Conservation (phyloP, 495 filamentous ascomycete genomes). For the Neurospora sp. region DNA sequence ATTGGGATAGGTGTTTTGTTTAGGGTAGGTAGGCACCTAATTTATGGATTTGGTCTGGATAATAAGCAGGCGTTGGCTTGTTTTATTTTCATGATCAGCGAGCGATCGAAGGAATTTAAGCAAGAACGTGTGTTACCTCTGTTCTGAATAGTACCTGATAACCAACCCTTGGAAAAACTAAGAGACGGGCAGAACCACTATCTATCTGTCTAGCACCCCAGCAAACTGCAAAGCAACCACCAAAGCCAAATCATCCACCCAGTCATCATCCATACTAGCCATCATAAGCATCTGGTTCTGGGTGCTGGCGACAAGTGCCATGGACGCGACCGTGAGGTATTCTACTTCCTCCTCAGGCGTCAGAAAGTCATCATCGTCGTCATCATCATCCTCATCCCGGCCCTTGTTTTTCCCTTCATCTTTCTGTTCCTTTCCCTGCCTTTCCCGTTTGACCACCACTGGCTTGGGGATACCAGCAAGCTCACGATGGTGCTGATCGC, state of each 20-base stretch:
- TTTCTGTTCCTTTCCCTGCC: too few relatives aligned
- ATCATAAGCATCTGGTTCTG: too few relatives aligned
- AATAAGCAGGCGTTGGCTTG: neutral
- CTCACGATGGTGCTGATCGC: neutral
- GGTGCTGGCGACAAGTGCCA: too few relatives aligned
- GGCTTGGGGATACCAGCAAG: neutral
- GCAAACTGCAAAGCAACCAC: neutral
- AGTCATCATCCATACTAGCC: too few relatives aligned
- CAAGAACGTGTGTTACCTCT: neutral
- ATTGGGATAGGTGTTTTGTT: slow-evolving; percentile 61
- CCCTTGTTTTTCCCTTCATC: neutral
- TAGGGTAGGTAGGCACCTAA: neutral
- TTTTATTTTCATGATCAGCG: neutral
- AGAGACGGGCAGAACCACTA: neutral
- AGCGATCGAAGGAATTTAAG: neutral
- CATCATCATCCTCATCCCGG: neutral
- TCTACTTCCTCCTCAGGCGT: neutral
- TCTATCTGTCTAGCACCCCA: neutral
- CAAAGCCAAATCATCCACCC: neutral
- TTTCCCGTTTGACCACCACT: neutral
- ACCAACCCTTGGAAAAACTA: neutral
- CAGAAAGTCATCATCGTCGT: neutral
- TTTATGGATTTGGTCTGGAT: neutral
- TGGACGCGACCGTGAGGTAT: too few relatives aligned
- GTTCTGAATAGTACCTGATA: neutral